A percentile compares a stretch with the other conserved stretches of the same genome.
Evolutionary conservation across 257 asterid species (phyloP).

Genomic region (Solanum corneliomulleri): DNA sequence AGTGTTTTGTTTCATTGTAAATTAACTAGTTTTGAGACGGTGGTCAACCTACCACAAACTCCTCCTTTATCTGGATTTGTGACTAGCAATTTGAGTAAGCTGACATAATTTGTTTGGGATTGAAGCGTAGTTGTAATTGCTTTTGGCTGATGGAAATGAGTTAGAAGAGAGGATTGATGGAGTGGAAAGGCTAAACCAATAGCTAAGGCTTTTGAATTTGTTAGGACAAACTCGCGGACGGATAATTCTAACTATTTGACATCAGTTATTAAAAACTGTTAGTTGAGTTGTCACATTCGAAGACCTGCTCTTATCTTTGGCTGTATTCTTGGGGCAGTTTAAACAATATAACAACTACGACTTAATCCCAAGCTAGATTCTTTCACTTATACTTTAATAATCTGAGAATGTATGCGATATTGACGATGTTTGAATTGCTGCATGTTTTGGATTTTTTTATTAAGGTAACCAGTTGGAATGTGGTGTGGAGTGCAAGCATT

Average conservation of each 20-base stretch:
- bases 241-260: background rate
- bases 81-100: background rate
- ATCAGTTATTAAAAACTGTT: background rate
- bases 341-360: background rate
- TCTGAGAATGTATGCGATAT: background rate
- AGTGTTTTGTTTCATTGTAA: background rate
- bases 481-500: background rate
- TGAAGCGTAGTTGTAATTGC: background rate
- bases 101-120: background rate
- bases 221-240: background rate
- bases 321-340: background rate
- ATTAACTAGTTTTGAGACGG: background rate
- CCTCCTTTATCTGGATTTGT: background rate
- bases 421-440: background rate
- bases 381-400: background rate
- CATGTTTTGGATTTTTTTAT: background rate
- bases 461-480: background rate
- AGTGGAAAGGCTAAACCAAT: background rate
- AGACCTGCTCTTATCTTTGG: background rate
- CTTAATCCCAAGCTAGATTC: background rate
- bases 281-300: background rate
- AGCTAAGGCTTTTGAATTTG: background rate
- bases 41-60: background rate
- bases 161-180: background rate
- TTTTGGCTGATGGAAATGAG: background rate